Percentiles rank a stretch among this genome's conserved stretches.
phyloP scores from a whole-genome alignment of 345 rosid genomes.

The Cochlearia excelsa region DNA sequence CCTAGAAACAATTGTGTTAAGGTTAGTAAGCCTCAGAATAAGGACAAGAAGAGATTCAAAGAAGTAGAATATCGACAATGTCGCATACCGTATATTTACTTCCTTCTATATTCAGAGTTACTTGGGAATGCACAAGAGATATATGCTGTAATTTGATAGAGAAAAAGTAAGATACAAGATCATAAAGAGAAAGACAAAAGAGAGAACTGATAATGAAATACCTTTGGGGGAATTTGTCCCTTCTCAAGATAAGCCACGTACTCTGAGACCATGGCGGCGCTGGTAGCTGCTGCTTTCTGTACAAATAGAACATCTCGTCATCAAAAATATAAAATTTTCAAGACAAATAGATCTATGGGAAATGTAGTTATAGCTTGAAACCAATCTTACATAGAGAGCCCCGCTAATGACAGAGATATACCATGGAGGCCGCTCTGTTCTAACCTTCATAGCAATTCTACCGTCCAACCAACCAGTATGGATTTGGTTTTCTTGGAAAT shows the following conservation, averaged over 20 bases:
- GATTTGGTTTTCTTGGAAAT: constrained; percentile 90
- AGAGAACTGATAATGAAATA: constrained; percentile 24
- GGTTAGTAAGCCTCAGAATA: constrained; percentile 6
- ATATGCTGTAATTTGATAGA: constrained; percentile 66
- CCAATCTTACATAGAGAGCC: constrained; percentile 74
- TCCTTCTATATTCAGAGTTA: constrained; percentile 97
- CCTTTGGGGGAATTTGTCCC: constrained; percentile 99
- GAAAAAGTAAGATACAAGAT: constrained; percentile 25
- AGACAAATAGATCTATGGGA: constrained; percentile 11
- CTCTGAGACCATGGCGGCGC: constrained; percentile 96
- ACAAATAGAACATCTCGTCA: constrained; percentile 27
- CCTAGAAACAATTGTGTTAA: constrained; percentile 42
- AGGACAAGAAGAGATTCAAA: not conserved
- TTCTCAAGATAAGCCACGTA: constrained; percentile 96
- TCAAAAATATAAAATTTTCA: constrained; percentile 11
- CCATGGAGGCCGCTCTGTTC: constrained; percentile 99
- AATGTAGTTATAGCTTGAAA: too few species aligned
- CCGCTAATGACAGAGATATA: constrained; percentile 99
- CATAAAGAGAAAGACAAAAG: constrained; percentile 1
- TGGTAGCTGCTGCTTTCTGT: constrained; percentile 95
- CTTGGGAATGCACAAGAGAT: constrained; percentile 94
- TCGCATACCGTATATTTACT: constrained; percentile 82
- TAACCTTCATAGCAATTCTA: constrained; percentile 99
- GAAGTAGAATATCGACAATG: not conserved
- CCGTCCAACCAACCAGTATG: constrained; percentile 99